Evolutionary conservation across 2,329 filamentous ascomycete species (phyloP), one percentile per base, ranked within the genome.

Genomic region (Fusarium gaditjirri): DNA sequence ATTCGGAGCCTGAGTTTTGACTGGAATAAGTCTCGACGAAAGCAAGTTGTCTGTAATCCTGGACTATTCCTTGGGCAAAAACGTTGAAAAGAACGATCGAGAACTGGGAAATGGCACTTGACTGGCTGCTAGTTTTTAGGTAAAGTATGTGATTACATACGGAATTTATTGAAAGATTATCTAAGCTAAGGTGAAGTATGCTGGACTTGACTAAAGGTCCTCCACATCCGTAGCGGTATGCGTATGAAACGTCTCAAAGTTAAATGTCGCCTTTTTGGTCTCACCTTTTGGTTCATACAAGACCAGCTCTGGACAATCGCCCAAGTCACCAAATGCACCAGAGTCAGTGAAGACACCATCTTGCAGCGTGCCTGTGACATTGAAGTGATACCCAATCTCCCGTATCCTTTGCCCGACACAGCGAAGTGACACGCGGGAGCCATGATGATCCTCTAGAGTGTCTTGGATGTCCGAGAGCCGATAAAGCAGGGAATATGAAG

Each of bases 211-310:
- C 36, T 65, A 69, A 25, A 69, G 39, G 14, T 69, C 66, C 58
- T 69, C 66, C 41, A 69, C 58, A 11, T 69, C 66, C 16, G 59
- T 25, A 27, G 65, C 52, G 21, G 52, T 69, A 59, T 69, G 66
- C 8, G 66, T 36, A 27, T 69, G 66, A 58, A 69, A 69, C 31
- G 65, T 69, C 41, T 69, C 65, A 41, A 69, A 69, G 39, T 54
- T 69, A n/a, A 69, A 69, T 16, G 52, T 29, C 1, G 66, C 50
- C 17, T 69, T 69, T 60, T 54, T 69, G 23, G 36, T 69, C 19
- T 69, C 65, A 8, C 65, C 66, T 23, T 69, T 69, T 0, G 66
- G 66, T n/a, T 69, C 66, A 43, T 69, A 69, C 41, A 69, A 10
- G 1, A 69, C 41, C 23, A 58, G 16, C 21, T 65, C 41, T 16